Base-by-base conservation (phyloP, 202 grass and related monocot genomes). In the Cymbopogon flexuosus region DNA sequence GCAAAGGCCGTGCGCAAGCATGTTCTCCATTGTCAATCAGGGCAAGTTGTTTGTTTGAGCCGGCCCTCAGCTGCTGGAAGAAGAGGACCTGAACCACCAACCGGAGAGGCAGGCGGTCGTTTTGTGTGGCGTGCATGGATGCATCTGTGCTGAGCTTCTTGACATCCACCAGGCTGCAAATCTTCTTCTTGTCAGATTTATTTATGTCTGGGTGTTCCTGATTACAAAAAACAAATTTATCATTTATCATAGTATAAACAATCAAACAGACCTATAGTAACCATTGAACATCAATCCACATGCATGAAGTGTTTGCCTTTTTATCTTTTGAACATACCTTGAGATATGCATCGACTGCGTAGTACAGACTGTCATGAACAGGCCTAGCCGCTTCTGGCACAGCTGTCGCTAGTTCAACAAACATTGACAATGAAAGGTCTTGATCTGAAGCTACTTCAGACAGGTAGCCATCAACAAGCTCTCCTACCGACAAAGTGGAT, bases 41-140 rank as follows among this genome's bases (percentile, higher is more conserved):
- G 77, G 84, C 24, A 6, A 81, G 21, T 2, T 24, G 22, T 35
- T 62, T 86, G 47, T 65, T 72, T 69, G 81, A 41, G 3, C 84
- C 81, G 7, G 88, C 79, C 42, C 85, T 92, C 60, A 93, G 66
- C 73, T 99, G 96, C 65, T 99, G 92, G 54, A 99, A 99, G 88
- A 96, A 99, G 61, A 99, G 90, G 24, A 96, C 96, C 74, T 95
- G 96, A 11, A 99, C 96, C 70, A 99, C 90, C 21, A 93, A 78
- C 36, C 96, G 88, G 35, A 99, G 96, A 6, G 92, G 96, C 69
- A 99, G 84, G 52, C 87, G 83, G 65, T 99, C 92, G 6, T 99
- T 99, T 83, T 99, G 96, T 6, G 92, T 92, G 5, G 96, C 90
- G 12, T 99, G 92, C 59, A 90, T 72, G 34, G 86, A 93, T 62